Conservation (phyloP, 805 yeast genomes). For the Suhomyces sp. region DNA sequence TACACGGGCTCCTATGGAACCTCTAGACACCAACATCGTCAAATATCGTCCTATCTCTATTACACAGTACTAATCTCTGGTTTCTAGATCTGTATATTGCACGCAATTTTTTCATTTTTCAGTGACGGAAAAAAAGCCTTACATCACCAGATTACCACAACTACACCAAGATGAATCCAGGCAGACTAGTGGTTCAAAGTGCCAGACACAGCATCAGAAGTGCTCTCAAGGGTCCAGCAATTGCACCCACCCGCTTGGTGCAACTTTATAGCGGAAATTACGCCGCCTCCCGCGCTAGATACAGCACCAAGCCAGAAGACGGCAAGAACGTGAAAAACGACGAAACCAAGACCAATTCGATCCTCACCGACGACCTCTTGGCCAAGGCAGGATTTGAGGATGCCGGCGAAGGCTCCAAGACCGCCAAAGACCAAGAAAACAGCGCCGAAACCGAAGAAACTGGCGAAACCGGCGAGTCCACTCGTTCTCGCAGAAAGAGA, state of each 20-base stretch:
- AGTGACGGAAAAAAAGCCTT: neutral
- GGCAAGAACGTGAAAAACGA: neutral
- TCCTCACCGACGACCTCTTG: slow-evolving; percentile 77
- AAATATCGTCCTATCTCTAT: neutral
- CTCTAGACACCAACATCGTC: neutral
- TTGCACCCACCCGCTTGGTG: neutral
- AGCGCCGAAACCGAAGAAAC: slow-evolving; percentile 11
- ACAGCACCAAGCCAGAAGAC: neutral
- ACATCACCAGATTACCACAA: neutral
- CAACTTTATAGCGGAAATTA: neutral
- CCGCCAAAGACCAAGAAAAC: neutral
- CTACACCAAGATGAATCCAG: neutral
- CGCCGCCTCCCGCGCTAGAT: neutral
- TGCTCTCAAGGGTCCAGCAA: neutral
- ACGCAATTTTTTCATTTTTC: neutral
- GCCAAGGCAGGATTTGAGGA: slow-evolving; percentile 81
- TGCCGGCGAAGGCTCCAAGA: slow-evolving; percentile 10
- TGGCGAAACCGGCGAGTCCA: slow-evolving; percentile 1
- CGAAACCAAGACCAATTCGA: slow-evolving; percentile 38
- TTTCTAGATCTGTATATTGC: neutral
- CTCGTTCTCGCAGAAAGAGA: slow-evolving; percentile 23
- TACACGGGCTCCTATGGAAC: neutral
- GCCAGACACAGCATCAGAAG: neutral
- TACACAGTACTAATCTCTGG: neutral
- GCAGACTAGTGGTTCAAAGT: neutral